Evolutionary conservation across 371 early-diverging fungal species (phyloP).

Genomic region (Lichtheimia hyalospora): DNA sequence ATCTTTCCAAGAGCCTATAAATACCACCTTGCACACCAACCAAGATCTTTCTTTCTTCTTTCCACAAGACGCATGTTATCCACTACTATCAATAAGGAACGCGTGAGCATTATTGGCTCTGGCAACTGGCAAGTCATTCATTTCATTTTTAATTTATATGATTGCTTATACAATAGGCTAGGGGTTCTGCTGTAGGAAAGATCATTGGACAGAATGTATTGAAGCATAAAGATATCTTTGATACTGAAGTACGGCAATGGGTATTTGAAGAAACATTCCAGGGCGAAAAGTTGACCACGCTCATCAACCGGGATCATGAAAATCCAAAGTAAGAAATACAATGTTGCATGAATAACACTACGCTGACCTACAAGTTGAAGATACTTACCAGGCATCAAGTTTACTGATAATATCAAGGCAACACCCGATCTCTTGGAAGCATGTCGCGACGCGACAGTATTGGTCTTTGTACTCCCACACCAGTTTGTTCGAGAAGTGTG

Average conservation of each 20-base stretch:
- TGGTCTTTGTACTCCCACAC: conserved; percentile 97
- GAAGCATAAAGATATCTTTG: conserved; percentile 61
- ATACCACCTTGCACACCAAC: not conserved
- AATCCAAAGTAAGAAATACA: conserved; percentile 79
- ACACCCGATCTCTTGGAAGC: conserved; percentile 80
- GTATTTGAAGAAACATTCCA: conserved; percentile 89
- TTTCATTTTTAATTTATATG: not conserved
- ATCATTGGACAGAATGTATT: conserved; percentile 89
- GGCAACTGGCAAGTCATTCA: conserved; percentile 83
- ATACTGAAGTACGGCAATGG: conserved; percentile 90
- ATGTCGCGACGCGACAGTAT: conserved; percentile 79
- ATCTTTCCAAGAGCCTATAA: conserved; percentile 4
- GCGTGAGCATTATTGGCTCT: conserved; percentile 88
- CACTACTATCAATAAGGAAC: conserved; percentile 49
- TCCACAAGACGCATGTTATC: conserved; percentile 8
- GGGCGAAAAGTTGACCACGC: conserved; percentile 83
- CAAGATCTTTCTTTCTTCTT: not conserved
- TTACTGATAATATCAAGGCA: conserved; percentile 89
- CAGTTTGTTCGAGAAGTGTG: conserved; percentile 91
- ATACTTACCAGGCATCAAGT: conserved; percentile 90
- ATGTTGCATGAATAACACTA: not conserved
- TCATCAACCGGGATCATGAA: conserved; percentile 93
- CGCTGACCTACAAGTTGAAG: conserved; percentile 13
- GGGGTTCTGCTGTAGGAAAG: conserved; percentile 97
- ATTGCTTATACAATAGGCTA: conserved; percentile 37